Conservation (phyloP, 805 yeast species). For the Starmerella khaoyaiensis region DNA sequence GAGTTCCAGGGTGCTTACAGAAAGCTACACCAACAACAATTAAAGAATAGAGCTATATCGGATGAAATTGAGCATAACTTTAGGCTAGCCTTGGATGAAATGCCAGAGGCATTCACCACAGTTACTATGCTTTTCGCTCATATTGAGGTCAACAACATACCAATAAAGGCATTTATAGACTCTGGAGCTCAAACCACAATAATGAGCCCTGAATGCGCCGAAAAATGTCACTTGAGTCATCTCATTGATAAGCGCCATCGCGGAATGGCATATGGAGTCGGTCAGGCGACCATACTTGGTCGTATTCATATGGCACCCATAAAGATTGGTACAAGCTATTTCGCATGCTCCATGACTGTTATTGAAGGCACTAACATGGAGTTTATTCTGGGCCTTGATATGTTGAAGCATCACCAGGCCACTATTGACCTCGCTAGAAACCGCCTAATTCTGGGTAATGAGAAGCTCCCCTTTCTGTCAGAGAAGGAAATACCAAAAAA, state of each 20-base stretch:
- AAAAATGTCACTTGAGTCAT: conserved; percentile 51
- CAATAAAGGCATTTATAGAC: conserved; percentile 87
- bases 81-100: conserved; percentile 65
- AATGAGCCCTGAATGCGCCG: conserved; percentile 63
- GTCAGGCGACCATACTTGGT: conserved; percentile 65
- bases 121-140: conserved; percentile 77
- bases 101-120: conserved; percentile 78
- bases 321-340: conserved; percentile 50
- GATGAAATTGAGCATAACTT: conserved; percentile 69
- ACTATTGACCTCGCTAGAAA: conserved; percentile 58
- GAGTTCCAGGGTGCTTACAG: conserved; percentile 35
- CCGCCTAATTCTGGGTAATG: conserved; percentile 55
- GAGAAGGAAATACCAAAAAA: conserved; percentile 55
- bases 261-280: conserved; percentile 87
- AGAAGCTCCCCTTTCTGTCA: conserved; percentile 55
- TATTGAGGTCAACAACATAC: conserved; percentile 63
- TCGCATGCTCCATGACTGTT: conserved; percentile 59
- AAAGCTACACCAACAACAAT: conserved; percentile 37
- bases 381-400: conserved; percentile 72
- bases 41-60: conserved; percentile 31
- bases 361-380: conserved; percentile 47
- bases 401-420: conserved; percentile 82
- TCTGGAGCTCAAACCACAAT: conserved; percentile 91
- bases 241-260: conserved; percentile 66
- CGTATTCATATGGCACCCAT: conserved; percentile 81